phyloP scores from a whole-genome alignment of 176 grass and related monocot genomes.

The Juncus inflexus region DNA sequence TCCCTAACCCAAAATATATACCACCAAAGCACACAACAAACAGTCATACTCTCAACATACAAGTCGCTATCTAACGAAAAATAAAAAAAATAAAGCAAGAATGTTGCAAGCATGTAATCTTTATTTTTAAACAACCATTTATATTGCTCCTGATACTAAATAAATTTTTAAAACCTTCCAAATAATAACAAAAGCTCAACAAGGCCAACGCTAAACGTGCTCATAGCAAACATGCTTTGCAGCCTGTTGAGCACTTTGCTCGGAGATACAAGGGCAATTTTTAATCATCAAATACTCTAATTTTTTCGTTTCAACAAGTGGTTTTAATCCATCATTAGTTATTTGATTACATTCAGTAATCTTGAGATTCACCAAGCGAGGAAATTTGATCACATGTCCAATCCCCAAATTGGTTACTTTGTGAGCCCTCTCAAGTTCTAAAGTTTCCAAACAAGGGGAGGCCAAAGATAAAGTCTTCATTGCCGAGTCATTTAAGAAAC shows the following conservation, averaged over 20 bases:
- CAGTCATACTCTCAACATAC: too few relatives aligned
- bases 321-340: not conserved
- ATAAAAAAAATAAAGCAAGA: too few relatives aligned
- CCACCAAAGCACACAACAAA: too few relatives aligned
- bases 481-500: too few relatives aligned
- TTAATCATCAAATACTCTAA: constrained; percentile 38
- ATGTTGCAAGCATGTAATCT: too few relatives aligned
- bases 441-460: constrained; percentile 31
- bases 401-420: constrained; percentile 42
- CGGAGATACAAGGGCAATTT: constrained; percentile 38
- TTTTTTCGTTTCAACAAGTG: constrained; percentile 25
- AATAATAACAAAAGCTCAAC: not conserved
- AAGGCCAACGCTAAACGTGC: constrained; percentile 10
- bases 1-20: too few relatives aligned
- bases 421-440: constrained; percentile 41
- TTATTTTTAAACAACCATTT: too few relatives aligned
- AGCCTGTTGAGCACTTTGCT: constrained; percentile 29
- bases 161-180: too few relatives aligned
- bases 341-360: constrained; percentile 37
- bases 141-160: too few relatives aligned
- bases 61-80: too few relatives aligned
- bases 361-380: constrained; percentile 33
- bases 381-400: constrained; percentile 4
- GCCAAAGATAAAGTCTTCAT: too few relatives aligned
- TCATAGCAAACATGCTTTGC: constrained; percentile 14